Conservation (phyloP, 73 alveolate species). For the Effrenium voratum region DNA sequence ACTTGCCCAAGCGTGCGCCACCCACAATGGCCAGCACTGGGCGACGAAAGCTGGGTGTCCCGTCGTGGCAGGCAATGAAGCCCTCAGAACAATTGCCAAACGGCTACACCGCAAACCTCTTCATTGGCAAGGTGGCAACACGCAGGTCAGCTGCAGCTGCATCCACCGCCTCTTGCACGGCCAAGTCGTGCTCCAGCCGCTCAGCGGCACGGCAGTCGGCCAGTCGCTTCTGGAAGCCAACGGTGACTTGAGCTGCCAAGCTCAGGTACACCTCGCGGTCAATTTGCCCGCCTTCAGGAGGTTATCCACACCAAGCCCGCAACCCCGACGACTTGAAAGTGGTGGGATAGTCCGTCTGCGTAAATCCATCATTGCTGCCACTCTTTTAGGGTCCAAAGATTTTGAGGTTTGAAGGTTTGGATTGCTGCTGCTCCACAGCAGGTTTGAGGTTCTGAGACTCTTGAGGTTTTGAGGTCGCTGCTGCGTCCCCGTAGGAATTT, state of each 20-base stretch:
- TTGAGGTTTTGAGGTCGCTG: no score
- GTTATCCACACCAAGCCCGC: constrained; percentile 17
- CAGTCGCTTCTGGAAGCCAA: constrained; percentile 30
- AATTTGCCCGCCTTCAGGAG: neutral
- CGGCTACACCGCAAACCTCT: constrained; percentile 8
- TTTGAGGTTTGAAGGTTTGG: no score
- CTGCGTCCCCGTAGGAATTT: no score
- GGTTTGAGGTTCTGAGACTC: no score
- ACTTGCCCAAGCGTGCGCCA: constrained; percentile 26
- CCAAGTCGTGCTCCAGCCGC: neutral
- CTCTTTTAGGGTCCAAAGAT: no score
- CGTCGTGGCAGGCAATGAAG: neutral
- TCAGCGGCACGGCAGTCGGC: constrained; percentile 33
- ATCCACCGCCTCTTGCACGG: neutral
- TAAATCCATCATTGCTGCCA: no score
- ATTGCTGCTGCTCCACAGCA: no score
- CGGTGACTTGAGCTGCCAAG: no score
- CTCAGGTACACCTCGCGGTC: neutral
- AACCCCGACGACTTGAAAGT: neutral
- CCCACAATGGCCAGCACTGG: constrained; percentile 40
- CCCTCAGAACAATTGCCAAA: neutral
- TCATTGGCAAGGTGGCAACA: neutral
- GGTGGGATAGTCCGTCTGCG: neutral
- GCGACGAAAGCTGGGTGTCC: neutral
- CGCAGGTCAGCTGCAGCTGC: neutral